These are phyloP conservation scores for Epithele typhae DNA, from an alignment of 768 basidiomycete species.

Conservation along the genomic window DNA sequence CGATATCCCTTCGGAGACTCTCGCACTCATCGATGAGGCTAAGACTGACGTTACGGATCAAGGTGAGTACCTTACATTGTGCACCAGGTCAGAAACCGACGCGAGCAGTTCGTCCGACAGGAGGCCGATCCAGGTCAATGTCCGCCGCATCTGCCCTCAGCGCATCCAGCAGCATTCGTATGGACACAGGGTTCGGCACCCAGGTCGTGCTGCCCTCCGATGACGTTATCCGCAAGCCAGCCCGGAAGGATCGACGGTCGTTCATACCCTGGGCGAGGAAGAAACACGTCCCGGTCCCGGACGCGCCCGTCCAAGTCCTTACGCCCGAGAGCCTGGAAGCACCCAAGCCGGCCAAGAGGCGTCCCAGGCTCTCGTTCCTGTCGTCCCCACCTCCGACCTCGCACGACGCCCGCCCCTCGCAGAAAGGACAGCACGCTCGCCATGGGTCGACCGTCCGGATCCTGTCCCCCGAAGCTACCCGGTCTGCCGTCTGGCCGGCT, in stretches of 20 bases:
- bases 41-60: background rate
- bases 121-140: slow-evolving; percentile 3
- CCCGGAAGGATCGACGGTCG: slow-evolving; percentile 4
- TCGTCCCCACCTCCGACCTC: background rate
- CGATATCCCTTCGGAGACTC: slow-evolving; percentile 36
- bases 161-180: slow-evolving; percentile 12
- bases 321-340: background rate
- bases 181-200: slow-evolving; percentile 23
- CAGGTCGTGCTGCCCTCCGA: slow-evolving; percentile 21
- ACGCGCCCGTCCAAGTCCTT: background rate
- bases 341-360: background rate
- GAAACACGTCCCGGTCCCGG: slow-evolving; percentile 1
- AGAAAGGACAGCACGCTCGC: background rate
- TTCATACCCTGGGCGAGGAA: slow-evolving; percentile 9
- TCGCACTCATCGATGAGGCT: slow-evolving; percentile 12
- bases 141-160: slow-evolving; percentile 3
- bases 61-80: background rate
- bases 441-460: slow-evolving; percentile 9
- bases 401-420: background rate
- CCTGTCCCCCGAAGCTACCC: background rate
- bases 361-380: slow-evolving; percentile 7
- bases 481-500: background rate
- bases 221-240: slow-evolving; percentile 18
- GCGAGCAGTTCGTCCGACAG: no score
- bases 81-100: no score